Evolutionary conservation across 2,329 filamentous ascomycete genomes (phyloP).

Genomic region (Juglanconis oblonga): DNA sequence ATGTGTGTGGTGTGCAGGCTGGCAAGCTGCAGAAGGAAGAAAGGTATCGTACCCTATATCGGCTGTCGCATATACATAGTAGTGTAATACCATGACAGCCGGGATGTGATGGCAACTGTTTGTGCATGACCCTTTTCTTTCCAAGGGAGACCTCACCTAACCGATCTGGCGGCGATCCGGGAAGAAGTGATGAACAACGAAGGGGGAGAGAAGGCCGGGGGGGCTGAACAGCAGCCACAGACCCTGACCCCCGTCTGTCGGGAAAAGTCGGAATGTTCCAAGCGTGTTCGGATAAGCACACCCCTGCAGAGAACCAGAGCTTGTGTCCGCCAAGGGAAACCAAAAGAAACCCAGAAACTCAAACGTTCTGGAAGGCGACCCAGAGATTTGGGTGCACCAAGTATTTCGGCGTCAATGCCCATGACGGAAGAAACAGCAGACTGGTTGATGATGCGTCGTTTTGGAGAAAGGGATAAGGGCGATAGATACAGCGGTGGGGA

Average conservation of each 20-base stretch:
- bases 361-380: constrained; percentile 5
- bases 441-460: not conserved
- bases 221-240: not conserved
- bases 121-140: not conserved
- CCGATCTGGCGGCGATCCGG: not conserved
- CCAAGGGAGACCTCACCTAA: not conserved
- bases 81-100: no score
- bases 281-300: not conserved
- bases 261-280: constrained; percentile 6
- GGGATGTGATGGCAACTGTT: not conserved
- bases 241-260: not conserved
- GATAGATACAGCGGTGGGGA: not conserved
- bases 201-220: not conserved
- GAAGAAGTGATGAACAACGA: not conserved
- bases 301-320: not conserved
- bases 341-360: not conserved
- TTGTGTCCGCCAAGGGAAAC: not conserved
- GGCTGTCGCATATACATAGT: no score
- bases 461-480: not conserved
- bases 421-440: constrained; percentile 13
- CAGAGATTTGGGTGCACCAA: not conserved
- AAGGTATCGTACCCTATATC: not conserved
- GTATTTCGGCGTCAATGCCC: no score
- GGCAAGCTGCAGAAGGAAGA: not conserved
- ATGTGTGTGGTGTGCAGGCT: not conserved